These are phyloP conservation scores for Macadamia integrifolia DNA, from an alignment of 164 flowering plant genomes.

Conservation along the genomic window DNA sequence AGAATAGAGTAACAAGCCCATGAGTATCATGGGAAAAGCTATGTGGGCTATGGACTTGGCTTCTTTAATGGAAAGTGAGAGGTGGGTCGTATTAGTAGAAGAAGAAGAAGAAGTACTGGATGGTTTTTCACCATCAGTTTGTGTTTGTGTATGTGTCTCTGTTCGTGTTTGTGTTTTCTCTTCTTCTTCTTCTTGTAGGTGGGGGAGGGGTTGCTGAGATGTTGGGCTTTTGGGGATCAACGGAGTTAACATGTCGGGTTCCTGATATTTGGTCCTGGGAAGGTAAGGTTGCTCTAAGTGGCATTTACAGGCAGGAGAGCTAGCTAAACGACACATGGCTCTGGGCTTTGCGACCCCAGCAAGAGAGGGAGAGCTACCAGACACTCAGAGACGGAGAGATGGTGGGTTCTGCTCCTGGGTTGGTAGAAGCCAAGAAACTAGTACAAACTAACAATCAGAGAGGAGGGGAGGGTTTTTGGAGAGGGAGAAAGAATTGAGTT, in stretches of 20 bases:
- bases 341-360: not conserved
- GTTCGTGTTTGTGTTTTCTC: not conserved
- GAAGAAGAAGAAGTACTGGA: not conserved
- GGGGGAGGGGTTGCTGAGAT: not conserved
- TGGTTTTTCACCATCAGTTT: too few species aligned
- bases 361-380: too few species aligned
- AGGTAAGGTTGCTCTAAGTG: conserved; percentile 6
- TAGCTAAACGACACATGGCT: conserved; percentile 20
- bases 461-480: too few species aligned
- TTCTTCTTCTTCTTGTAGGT: not conserved
- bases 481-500: too few species aligned
- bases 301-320: conserved; percentile 17
- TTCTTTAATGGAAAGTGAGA: conserved; percentile 34
- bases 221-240: conserved; percentile 33
- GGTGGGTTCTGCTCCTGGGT: too few species aligned
- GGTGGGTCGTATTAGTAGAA: conserved; percentile 3
- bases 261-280: conserved; percentile 7
- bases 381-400: too few species aligned
- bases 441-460: too few species aligned
- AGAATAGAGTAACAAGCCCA: conserved; percentile 58
- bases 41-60: conserved; percentile 41
- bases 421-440: too few species aligned
- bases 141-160: not conserved
- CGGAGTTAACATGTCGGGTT: conserved; percentile 21
- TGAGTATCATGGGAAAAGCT: conserved; percentile 60